Conservation (phyloP, 2,329 filamentous ascomycete genomes). For the Harringtonia aguacate region DNA sequence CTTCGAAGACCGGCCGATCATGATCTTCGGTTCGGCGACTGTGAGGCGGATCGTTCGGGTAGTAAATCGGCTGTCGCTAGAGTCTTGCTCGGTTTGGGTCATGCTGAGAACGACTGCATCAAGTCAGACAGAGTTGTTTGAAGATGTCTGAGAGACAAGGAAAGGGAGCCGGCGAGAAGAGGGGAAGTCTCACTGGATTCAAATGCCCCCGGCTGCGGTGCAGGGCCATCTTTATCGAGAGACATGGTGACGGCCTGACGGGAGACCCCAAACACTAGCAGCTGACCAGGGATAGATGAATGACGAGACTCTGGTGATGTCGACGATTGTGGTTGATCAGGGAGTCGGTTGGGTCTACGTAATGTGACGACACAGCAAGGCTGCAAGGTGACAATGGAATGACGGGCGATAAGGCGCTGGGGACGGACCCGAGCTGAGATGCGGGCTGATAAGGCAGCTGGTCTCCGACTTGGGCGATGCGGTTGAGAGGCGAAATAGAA, state of each 20-base stretch:
- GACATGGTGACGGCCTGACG: neutral
- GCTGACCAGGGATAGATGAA: neutral
- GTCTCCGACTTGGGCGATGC: too few relatives aligned
- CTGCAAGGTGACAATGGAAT: too few relatives aligned
- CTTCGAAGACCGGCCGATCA: constrained; percentile 35
- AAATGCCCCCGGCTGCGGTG: neutral
- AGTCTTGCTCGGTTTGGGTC: constrained; percentile 5
- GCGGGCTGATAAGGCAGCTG: too few relatives aligned
- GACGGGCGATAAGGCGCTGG: too few relatives aligned
- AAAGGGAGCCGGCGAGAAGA: too few relatives aligned
- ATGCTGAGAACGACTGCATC: constrained; percentile 13
- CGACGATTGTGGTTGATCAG: too few relatives aligned
- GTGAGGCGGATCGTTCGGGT: constrained; percentile 21
- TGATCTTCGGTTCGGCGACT: constrained; percentile 12
- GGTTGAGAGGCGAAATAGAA: too few relatives aligned
- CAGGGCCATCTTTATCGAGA: neutral
- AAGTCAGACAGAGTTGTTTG: neutral
- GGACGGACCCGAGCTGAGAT: too few relatives aligned
- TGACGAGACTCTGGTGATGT: neutral
- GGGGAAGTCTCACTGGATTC: neutral
- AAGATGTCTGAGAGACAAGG: neutral
- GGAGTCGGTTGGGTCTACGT: too few relatives aligned
- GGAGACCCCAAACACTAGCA: neutral
- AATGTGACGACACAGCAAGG: too few relatives aligned
- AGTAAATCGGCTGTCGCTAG: constrained; percentile 8